Evolutionary conservation across 2,329 filamentous ascomycete species (phyloP), one percentile per base, ranked within the genome.

Genomic region (Coleophoma eucalyptorum): DNA sequence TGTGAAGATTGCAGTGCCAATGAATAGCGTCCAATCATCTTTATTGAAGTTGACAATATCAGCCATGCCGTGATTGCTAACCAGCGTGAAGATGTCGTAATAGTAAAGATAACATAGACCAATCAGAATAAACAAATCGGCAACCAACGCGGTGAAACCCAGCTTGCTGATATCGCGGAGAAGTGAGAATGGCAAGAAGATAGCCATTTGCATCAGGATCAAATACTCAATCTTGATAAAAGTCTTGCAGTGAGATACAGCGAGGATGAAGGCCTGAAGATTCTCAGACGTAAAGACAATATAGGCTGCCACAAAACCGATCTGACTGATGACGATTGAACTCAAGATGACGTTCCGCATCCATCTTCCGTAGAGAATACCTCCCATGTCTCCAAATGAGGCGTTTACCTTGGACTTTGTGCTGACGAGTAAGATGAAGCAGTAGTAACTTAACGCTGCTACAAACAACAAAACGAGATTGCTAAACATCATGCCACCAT

Each of bases 371-470:
- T 94, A 99, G 15, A 99, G 78, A 43, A 90, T 84, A 45, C 90
- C 91, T 48, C 95, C 94, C 72, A 99, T 96, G 64, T 97, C 94
- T 69, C 94, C 94, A 71, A 97, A 99, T 1, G 94, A 97, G n/a
- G 89, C 91, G 45, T 92, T 87, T 26, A 97, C 82, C 65, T 83
- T 87, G 45, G 96, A 75, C 33, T 94, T 87, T 2, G 91, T 94
- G 53, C 86, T 86, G 55, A 97, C 91, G 32, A 99, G 80, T 13
- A 99, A 78, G 40, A 99, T 91, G 70, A 99, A 99, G 73, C 92
- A 97, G 74, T 97, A 96, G 72, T 96, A 99, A 67, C 92, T 97
- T 52, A 99, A 76, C 2, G 81, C 75, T 6, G 94, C 92, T 15
- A 99, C 90, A 37, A 78, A 80, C 19, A 99, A 75, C n/a, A 99